Conservation (phyloP, 2,329 filamentous ascomycete species). For the Rutstroemia sydowiana region DNA sequence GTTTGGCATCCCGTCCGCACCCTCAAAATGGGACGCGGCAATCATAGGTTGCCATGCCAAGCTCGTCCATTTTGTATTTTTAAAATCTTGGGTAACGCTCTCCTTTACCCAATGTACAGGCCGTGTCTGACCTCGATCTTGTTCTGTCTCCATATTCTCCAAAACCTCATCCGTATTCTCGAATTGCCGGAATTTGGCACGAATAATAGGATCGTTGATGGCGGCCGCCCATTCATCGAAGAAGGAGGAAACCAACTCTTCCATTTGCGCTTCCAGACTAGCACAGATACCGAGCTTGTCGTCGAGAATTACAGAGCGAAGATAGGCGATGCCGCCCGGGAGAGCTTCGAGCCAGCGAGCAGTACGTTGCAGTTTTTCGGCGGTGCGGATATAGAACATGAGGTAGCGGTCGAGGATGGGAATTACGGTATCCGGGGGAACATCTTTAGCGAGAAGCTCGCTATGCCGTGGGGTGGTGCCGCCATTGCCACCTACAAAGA, state of each 20-base stretch:
- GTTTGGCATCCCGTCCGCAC: conserved; percentile 55
- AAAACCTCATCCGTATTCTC: conserved; percentile 53
- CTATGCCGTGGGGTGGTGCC: conserved; percentile 78
- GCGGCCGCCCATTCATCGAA: conserved; percentile 92
- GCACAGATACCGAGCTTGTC: conserved; percentile 82
- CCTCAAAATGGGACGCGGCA: conserved; percentile 59
- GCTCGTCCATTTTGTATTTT: conserved; percentile 55
- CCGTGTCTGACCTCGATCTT: conserved; percentile 49
- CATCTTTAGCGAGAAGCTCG: conserved; percentile 79
- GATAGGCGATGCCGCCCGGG: conserved; percentile 76
- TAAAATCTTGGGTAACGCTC: conserved; percentile 63
- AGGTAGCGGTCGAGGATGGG: conserved; percentile 82
- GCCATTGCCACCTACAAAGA: conserved; percentile 85
- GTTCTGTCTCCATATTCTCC: neutral
- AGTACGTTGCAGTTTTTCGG: conserved; percentile 82
- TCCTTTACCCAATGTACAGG: conserved; percentile 74
- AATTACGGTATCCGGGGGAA: conserved; percentile 73
- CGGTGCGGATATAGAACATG: conserved; percentile 89
- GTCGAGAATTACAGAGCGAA: conserved; percentile 73
- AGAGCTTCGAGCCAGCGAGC: conserved; percentile 81
- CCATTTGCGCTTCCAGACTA: conserved; percentile 81
- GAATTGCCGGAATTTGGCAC: conserved; percentile 72
- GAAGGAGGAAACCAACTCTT: conserved; percentile 72
- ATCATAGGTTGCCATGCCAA: conserved; percentile 77
- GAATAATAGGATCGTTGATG: conserved; percentile 59